These are phyloP conservation scores for Backusella liffmaniae DNA, from an alignment of 192 early-diverging fungal genomes.

Conservation along the genomic window DNA sequence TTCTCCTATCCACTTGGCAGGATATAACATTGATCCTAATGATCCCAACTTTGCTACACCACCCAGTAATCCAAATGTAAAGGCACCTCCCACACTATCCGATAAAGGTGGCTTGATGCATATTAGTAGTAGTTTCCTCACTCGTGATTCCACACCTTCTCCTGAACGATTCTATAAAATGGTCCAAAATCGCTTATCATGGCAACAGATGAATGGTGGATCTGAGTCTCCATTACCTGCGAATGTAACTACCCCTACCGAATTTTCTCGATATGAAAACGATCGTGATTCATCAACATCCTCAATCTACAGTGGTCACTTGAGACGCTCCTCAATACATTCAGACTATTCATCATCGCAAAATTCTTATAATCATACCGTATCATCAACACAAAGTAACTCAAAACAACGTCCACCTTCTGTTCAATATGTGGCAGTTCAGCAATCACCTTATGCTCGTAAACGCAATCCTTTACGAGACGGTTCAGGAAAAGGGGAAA, in stretches of 20 bases:
- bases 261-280: slow-evolving; percentile 27
- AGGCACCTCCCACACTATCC: not conserved
- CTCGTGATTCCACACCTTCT: slow-evolving; percentile 30
- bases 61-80: not conserved
- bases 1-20: not conserved
- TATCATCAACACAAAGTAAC: not conserved
- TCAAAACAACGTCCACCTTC: slow-evolving; percentile 24
- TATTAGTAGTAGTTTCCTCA: not conserved
- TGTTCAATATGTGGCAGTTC: not conserved
- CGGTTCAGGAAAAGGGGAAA: slow-evolving; percentile 10
- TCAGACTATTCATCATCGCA: slow-evolving; percentile 30
- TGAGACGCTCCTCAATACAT: slow-evolving; percentile 32
- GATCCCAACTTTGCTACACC: not conserved
- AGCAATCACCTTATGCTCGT: slow-evolving; percentile 11
- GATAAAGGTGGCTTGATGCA: slow-evolving; percentile 15
- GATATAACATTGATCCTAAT: not conserved
- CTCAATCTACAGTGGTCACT: slow-evolving; percentile 34
- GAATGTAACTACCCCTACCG: slow-evolving; percentile 21
- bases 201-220: slow-evolving; percentile 18
- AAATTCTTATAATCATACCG: slow-evolving; percentile 6
- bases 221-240: slow-evolving; percentile 25
- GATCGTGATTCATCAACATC: slow-evolving; percentile 38
- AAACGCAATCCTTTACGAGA: slow-evolving; percentile 31
- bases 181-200: slow-evolving; percentile 36
- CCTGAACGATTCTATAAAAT: slow-evolving; percentile 36